Evolutionary conservation across 2,329 filamentous ascomycete species (phyloP).

Genomic region (Cucurbitaria berberidis): DNA sequence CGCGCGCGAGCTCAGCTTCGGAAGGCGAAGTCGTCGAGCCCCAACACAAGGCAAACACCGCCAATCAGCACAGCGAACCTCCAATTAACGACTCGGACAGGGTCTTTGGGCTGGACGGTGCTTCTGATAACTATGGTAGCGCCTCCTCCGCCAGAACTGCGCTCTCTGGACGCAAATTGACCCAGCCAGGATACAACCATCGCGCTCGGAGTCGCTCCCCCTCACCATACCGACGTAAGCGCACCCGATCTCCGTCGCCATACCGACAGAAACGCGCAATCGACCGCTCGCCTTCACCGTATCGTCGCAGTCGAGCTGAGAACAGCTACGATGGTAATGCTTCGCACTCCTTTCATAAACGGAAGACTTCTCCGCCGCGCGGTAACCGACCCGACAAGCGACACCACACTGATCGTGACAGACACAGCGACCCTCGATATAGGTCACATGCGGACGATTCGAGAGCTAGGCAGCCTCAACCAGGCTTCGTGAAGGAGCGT

Average conservation of each 20-base stretch:
- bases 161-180: constrained; percentile 2
- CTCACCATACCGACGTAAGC: constrained; percentile 37
- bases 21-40: constrained; percentile 39
- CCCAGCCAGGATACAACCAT: constrained; percentile 15
- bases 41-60: constrained; percentile 45
- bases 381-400: constrained; percentile 63
- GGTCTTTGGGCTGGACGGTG: constrained; percentile 37
- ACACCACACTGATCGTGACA: constrained; percentile 43
- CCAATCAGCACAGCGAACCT: constrained; percentile 34
- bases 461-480: constrained; percentile 5
- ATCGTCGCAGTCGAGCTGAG: constrained; percentile 29
- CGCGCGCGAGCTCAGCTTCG: constrained; percentile 36
- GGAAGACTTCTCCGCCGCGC: constrained; percentile 51
- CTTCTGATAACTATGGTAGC: constrained; percentile 31
- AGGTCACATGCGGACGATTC: constrained; percentile 67
- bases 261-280: constrained; percentile 30
- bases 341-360: constrained; percentile 48
- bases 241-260: constrained; percentile 34
- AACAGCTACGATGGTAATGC: constrained; percentile 28
- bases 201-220: constrained; percentile 40
- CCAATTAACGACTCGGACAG: constrained; percentile 45
- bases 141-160: not conserved
- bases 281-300: constrained; percentile 39
- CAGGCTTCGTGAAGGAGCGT: constrained; percentile 14
- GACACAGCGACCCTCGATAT: constrained; percentile 64